Conservation (phyloP, 257 asterid genomes). For the Petunia axillaris region DNA sequence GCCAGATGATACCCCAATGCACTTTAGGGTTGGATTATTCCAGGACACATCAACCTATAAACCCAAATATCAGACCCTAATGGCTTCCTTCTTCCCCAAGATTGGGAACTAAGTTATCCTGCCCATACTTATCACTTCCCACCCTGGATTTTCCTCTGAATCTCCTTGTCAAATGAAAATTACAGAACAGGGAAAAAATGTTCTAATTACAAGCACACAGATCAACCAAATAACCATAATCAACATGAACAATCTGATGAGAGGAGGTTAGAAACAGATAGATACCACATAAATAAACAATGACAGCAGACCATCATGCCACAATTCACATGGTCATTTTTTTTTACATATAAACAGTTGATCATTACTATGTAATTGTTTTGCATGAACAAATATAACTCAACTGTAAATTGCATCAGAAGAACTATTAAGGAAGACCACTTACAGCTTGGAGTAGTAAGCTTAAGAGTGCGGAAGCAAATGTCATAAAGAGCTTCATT, state of each 20-base stretch:
- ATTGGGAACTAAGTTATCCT: neutral
- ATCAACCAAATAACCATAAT: too few relatives aligned
- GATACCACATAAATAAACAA: neutral
- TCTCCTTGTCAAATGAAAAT: neutral
- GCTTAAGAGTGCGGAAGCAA: slow-evolving; percentile 74
- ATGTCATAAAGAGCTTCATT: slow-evolving; percentile 75
- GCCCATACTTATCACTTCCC: neutral
- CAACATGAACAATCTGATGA: neutral
- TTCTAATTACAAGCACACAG: neutral
- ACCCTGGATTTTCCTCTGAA: neutral
- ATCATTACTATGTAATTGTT: neutral
- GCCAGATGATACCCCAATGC: neutral
- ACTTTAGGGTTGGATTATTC: neutral
- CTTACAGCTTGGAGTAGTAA: slow-evolving; percentile 82
- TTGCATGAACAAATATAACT: neutral
- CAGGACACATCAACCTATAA: neutral
- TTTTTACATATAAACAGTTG: neutral
- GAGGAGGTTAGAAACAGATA: neutral
- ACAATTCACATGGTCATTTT: neutral
- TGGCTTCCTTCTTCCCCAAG: neutral
- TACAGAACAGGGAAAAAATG: neutral
- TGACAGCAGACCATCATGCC: neutral
- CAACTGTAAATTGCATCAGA: neutral
- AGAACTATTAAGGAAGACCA: neutral
- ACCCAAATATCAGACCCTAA: slow-evolving; percentile 3